Evolutionary conservation across 139 green algal species (phyloP).

Genomic region (Chlorella sp.): DNA sequence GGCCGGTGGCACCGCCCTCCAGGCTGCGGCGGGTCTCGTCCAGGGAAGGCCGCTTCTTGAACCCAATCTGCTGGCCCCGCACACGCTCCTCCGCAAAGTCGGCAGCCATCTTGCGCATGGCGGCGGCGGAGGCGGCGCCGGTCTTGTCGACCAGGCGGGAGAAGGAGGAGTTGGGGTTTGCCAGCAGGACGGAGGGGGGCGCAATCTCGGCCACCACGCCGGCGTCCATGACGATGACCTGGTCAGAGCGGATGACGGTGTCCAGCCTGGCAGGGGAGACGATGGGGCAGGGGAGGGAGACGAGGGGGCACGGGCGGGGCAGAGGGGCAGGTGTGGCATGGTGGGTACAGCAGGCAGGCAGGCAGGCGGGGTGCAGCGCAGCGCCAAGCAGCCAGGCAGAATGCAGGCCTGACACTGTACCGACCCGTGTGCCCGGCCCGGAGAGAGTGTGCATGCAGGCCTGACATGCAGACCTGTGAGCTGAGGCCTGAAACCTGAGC

Average conservation of each 20-base stretch:
- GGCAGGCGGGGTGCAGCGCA: no score
- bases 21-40: slow-evolving; percentile 18
- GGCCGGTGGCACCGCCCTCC: not conserved
- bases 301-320: not conserved
- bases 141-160: slow-evolving; percentile 66
- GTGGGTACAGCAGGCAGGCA: not conserved
- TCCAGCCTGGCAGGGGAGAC: slow-evolving; percentile 50
- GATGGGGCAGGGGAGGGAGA: slow-evolving; percentile 9
- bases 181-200: slow-evolving; percentile 22
- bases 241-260: slow-evolving; percentile 42
- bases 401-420: no score
- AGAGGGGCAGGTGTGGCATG: not conserved
- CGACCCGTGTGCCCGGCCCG: no score
- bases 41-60: slow-evolving; percentile 20
- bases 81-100: slow-evolving; percentile 38
- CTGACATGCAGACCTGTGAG: no score
- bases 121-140: slow-evolving; percentile 48
- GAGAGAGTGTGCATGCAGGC: no score
- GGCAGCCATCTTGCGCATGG: slow-evolving; percentile 60
- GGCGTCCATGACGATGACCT: slow-evolving; percentile 52
- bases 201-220: slow-evolving; percentile 60
- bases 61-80: slow-evolving; percentile 12
- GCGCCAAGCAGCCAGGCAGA: no score
- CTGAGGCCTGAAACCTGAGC: no score
- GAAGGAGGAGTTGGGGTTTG: slow-evolving; percentile 58